A percentile compares a stretch with the other conserved stretches of the same genome.
Evolutionary conservation across 2,329 filamentous ascomycete genomes (phyloP).

Genomic region (Grosmannia huntii): DNA sequence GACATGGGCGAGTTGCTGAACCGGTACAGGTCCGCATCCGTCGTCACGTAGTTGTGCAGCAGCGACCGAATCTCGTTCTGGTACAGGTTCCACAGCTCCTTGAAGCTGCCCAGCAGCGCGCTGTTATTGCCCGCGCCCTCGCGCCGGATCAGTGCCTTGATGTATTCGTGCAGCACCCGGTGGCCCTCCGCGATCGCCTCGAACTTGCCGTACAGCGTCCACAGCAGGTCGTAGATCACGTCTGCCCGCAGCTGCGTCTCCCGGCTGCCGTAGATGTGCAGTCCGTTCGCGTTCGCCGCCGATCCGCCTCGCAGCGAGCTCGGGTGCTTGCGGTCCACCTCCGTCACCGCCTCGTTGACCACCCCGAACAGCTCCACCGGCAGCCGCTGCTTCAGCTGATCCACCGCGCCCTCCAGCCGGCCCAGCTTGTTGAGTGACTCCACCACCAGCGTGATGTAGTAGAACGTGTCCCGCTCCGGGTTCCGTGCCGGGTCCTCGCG

Average conservation of each 20-base stretch:
- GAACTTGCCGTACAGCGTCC: conserved; percentile 90
- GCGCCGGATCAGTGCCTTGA: conserved; percentile 71
- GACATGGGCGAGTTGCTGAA: conserved; percentile 42
- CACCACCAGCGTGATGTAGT: conserved; percentile 76
- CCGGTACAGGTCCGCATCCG: conserved; percentile 65
- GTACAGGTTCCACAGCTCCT: conserved; percentile 93
- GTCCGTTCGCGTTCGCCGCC: conserved; percentile 6
- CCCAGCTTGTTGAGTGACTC: conserved; percentile 86
- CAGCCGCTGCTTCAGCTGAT: conserved; percentile 81
- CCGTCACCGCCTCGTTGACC: conserved; percentile 87
- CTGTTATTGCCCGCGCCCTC: conserved; percentile 56
- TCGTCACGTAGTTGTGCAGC: conserved; percentile 90
- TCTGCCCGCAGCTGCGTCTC: conserved; percentile 68
- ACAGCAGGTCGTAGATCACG: conserved; percentile 82
- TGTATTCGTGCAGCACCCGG: conserved; percentile 82
- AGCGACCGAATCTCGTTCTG: conserved; percentile 95
- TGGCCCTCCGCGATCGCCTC: conserved; percentile 95
- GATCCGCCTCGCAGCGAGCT: conserved; percentile 42
- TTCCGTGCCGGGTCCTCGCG: conserved; percentile 86
- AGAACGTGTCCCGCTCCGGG: conserved; percentile 89
- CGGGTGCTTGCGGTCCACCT: conserved; percentile 89
- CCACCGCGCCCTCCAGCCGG: conserved; percentile 71
- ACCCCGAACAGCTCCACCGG: conserved; percentile 90
- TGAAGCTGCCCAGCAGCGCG: conserved; percentile 73
- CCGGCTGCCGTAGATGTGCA: conserved; percentile 51